Evolutionary conservation across 371 early-diverging fungal genomes (phyloP), one percentile per base, ranked within the genome.

Genomic region (Mortierella sp.): DNA sequence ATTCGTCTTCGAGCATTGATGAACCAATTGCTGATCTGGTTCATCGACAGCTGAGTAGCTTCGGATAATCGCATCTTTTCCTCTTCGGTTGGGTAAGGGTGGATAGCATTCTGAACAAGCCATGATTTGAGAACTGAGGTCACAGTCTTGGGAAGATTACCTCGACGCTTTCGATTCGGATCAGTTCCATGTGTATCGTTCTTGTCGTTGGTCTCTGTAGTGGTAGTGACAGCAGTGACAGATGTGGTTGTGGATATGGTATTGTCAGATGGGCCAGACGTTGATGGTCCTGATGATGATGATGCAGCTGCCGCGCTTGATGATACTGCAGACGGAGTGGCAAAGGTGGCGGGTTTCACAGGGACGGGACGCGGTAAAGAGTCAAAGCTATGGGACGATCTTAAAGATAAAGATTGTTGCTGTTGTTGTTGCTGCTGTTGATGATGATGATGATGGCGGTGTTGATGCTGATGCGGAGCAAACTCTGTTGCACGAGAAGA

Each of bases 21-120:
- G 75, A 96, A 96, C 96, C 96, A 96, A 76, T 96, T 94, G 59
- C 93, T 94, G 63, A 95, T 92, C 83, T 96, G 96, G 58, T 90
- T 90, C 64, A 92, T 66, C 7, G 86, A 90, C 63, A 96, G 74
- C 16, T 90, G 91, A 0, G 95, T 94, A 22, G 88, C 85, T 50
- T 84, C 76, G 0, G 89, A 87, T 48, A 95, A 84, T 40, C 74
- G 72, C 53, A 84, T 84, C 81, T 96, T 96, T 67, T 94, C 92
- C 16, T 90, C 91, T 69, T 94, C 95, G 33, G 89, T 91, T 1
- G 96, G 96, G 77, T 94, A 96, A 13, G 96, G 95, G 64, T 95
- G 91, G 64, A 87, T 88, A 43, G 90, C 89, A 74, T 96, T 88
- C 70, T 91, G 87, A 72, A 89, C 85, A 41, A 96, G 80, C 95